A percentile compares a stretch with the other conserved stretches of the same genome.
Conservation (phyloP, 331 rosid species). For the Ulmus americana region DNA sequence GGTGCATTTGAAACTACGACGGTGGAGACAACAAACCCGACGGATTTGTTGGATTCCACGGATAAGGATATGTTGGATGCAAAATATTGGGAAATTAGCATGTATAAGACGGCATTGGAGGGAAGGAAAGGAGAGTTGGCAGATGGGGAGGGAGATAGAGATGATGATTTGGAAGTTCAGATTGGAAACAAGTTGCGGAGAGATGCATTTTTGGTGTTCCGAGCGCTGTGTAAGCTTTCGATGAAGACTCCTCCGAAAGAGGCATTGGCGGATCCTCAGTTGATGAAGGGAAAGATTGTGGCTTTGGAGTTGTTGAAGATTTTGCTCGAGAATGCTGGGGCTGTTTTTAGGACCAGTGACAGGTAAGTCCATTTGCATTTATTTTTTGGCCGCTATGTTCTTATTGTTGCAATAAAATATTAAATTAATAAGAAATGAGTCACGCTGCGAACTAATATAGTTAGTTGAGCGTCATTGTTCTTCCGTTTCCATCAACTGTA, state of each 20-base stretch:
- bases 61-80: conserved; percentile 99
- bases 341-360: conserved; percentile 93
- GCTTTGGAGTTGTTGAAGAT: conserved; percentile 92
- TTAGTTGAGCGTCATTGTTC: not conserved
- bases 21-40: conserved; percentile 88
- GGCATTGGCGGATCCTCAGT: conserved; percentile 71
- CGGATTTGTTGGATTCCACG: conserved; percentile 92
- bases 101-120: conserved; percentile 95
- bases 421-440: too few relatives aligned
- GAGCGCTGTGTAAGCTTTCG: conserved; percentile 94
- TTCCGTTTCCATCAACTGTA: not conserved
- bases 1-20: conserved; percentile 94
- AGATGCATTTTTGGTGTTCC: conserved; percentile 87
- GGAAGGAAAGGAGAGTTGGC: conserved; percentile 89
- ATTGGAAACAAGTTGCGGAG: conserved; percentile 92
- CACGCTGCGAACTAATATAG: not conserved
- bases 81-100: conserved; percentile 97
- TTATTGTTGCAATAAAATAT: not conserved
- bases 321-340: conserved; percentile 95
- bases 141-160: conserved; percentile 85
- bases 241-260: conserved; percentile 97
- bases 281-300: conserved; percentile 95
- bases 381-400: not conserved
- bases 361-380: conserved; percentile 43
- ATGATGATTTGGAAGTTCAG: conserved; percentile 97